Percentiles rank a stretch among this genome's conserved stretches.
phyloP scores from a whole-genome alignment of 176 grass and related monocot species.

The Phoenix dactylifera region DNA sequence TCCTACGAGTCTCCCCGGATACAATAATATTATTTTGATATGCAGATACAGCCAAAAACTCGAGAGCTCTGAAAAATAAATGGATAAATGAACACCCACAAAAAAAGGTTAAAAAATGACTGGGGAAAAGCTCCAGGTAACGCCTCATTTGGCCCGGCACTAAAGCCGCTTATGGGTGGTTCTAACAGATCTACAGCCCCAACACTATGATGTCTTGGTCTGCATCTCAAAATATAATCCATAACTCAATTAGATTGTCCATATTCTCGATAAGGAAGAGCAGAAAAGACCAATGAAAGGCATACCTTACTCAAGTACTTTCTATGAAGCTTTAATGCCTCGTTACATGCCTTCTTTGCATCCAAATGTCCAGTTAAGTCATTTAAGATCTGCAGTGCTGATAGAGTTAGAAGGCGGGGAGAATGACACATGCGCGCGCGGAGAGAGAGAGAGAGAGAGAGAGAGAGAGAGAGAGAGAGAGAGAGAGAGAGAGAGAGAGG shows the following conservation, averaged over 20 bases:
- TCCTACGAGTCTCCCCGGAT: no score
- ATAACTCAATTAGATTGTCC: not conserved
- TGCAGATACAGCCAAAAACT: no score
- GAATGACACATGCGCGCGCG: no score
- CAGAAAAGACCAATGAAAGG: not conserved
- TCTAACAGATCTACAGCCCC: slow-evolving; percentile 4
- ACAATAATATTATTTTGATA: no score
- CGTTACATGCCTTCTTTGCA: slow-evolving; percentile 80
- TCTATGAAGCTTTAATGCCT: slow-evolving; percentile 68
- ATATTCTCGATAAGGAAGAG: no score
- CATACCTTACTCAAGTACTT: slow-evolving; percentile 70
- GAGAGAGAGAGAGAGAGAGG: slow-evolving; percentile 11
- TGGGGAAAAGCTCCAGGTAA: no score
- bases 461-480: not conserved
- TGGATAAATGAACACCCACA: no score
- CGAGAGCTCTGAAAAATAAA: no score
- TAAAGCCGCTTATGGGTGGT: no score
- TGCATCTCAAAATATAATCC: not conserved
- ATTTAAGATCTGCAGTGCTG: slow-evolving; percentile 59
- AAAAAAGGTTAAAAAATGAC: no score
- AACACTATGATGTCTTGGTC: slow-evolving; percentile 26
- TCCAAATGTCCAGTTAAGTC: slow-evolving; percentile 90
- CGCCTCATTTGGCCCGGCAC: no score
- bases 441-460: not conserved
- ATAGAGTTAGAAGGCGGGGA: no score